phyloP scores from a whole-genome alignment of 768 basidiomycete species.

The Botryobasidium botryosum region DNA sequence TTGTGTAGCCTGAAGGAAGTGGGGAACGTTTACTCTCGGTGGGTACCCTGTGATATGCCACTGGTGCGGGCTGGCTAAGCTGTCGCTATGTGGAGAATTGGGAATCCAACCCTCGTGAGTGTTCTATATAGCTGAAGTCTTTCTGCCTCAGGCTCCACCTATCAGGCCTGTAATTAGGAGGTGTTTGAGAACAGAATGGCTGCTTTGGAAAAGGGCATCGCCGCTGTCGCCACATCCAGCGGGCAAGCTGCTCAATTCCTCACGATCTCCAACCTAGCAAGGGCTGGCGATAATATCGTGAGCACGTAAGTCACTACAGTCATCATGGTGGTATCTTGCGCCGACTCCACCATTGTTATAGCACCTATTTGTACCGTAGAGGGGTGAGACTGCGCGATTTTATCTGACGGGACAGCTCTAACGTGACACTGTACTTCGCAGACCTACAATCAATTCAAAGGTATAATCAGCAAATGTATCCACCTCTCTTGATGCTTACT shows the following conservation, averaged over 20 bases:
- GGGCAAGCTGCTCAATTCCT: constrained; percentile 69
- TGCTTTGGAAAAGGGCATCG: constrained; percentile 62
- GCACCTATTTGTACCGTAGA: constrained; percentile 49
- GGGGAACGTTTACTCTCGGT: constrained; percentile 44
- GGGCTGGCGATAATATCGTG: constrained; percentile 60
- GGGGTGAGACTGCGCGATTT: too few relatives aligned
- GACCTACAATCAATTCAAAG: constrained; percentile 64
- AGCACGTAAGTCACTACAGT: constrained; percentile 33
- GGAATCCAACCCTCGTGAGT: constrained; percentile 50
- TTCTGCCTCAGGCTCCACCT: too few relatives aligned
- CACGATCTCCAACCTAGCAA: constrained; percentile 41
- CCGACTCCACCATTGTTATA: constrained; percentile 13
- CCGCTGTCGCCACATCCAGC: constrained; percentile 53
- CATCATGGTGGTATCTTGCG: not conserved
- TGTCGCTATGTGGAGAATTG: constrained; percentile 34
- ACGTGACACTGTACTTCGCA: constrained; percentile 12
- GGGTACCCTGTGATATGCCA: not conserved
- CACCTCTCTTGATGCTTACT: not conserved
- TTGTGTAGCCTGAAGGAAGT: constrained; percentile 46
- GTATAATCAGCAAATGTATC: constrained; percentile 18
- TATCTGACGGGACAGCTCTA: not conserved
- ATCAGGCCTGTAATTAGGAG: constrained; percentile 25
- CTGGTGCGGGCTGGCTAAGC: not conserved
- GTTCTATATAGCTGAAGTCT: too few relatives aligned
- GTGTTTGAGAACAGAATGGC: constrained; percentile 68